Evolutionary conservation across 1,284 basidiomycete species (phyloP).

Genomic region (Inonotus obliquus): DNA sequence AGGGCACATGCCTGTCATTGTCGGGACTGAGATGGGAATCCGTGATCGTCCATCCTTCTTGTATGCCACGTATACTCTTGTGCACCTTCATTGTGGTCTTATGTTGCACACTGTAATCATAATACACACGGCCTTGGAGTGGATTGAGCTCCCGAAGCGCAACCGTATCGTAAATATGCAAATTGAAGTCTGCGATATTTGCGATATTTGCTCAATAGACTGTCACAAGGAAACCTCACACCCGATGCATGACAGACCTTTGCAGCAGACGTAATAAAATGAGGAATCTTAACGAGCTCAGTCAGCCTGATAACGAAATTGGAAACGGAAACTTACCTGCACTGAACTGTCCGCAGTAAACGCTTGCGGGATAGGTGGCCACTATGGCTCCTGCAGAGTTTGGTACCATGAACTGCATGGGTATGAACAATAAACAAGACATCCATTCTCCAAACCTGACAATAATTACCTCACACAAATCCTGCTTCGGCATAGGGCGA

Average conservation of each 20-base stretch:
- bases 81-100: slow-evolving; percentile 69
- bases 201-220: slow-evolving; percentile 18
- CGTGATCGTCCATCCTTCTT: slow-evolving; percentile 87
- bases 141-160: slow-evolving; percentile 35
- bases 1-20: slow-evolving; percentile 67
- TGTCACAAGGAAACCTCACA: background rate
- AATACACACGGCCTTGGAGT: slow-evolving; percentile 11
- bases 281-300: slow-evolving; percentile 53
- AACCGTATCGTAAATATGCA: slow-evolving; percentile 85
- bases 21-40: slow-evolving; percentile 92
- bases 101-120: slow-evolving; percentile 34
- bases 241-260: slow-evolving; percentile 43
- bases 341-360: slow-evolving; percentile 93
- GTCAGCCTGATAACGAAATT: slow-evolving; percentile 13
- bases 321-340: slow-evolving; percentile 44
- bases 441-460: background rate
- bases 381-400: slow-evolving; percentile 88
- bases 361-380: slow-evolving; percentile 73
- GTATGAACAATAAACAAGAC: background rate
- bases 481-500: slow-evolving; percentile 45
- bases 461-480: slow-evolving; percentile 41
- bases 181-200: slow-evolving; percentile 66
- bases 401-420: slow-evolving; percentile 65
- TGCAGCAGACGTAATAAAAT: slow-evolving; percentile 78
- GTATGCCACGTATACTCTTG: slow-evolving; percentile 74